A percentile compares a stretch with the other conserved stretches of the same genome.
Evolutionary conservation across 257 asterid species (phyloP).

Genomic region (Salvia miltiorrhiza): DNA sequence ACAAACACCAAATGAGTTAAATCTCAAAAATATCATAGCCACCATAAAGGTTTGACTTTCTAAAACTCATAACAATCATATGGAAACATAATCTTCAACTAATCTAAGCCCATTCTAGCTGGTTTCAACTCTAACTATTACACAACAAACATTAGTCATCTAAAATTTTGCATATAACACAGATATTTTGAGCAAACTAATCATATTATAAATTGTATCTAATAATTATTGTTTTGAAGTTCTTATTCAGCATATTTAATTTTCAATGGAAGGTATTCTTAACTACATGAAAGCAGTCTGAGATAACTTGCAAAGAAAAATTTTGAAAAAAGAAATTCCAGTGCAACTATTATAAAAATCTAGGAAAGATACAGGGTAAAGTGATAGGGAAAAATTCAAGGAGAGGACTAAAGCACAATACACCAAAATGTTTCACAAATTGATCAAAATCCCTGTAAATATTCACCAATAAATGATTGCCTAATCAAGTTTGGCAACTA

Average conservation of each 20-base stretch:
- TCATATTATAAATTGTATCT: not conserved
- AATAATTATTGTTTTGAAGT: not conserved
- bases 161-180: not conserved
- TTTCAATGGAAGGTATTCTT: not conserved
- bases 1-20: not conserved
- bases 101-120: not conserved
- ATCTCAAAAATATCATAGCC: no score
- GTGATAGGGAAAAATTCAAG: constrained; percentile 1
- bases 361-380: not conserved
- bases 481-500: not conserved
- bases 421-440: not conserved
- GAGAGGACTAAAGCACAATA: constrained; percentile 1
- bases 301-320: not conserved
- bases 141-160: not conserved
- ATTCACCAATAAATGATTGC: not conserved
- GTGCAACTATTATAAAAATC: not conserved
- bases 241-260: not conserved
- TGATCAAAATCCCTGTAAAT: not conserved
- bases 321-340: not conserved
- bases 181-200: not conserved
- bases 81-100: not conserved
- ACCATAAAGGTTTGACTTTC: not conserved
- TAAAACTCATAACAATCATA: not conserved
- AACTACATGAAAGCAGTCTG: constrained; percentile 9
- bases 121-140: not conserved